Base-by-base conservation (phyloP, 179 eudicot genomes). In the Drosera spatulata region DNA sequence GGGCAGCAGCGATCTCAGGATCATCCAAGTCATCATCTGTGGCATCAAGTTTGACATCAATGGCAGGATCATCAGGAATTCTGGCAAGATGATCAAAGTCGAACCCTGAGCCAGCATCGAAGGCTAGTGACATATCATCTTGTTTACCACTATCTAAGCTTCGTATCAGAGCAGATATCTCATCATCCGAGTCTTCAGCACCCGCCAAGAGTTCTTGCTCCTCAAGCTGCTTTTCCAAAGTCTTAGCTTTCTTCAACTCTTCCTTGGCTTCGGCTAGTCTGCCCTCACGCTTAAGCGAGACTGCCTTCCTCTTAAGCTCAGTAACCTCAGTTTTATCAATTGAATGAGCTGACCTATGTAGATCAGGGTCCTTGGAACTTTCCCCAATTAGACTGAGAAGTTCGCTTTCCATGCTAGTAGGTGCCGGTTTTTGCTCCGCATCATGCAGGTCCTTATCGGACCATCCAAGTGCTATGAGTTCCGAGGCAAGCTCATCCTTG, bases 241-340 rank as follows among this genome's bases (percentile, higher is more conserved):
- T 72, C 75, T 93, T 93, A 55, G 99, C 96, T 76, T 53, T 86
- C 77, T 88, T 88, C 41, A 88, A 54, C 66, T 93, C 96, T 78
- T 93, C 99, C 70, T 88, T 93, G 58, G 99, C 96, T 70, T 86
- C 99, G 58, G 73, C 79, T 52, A 93, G 86, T 44, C 78, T 89
- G 41, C 99, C 99, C 66, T 82, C 95, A 56, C 91, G 90, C 68
- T 86, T 93, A 54, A 93, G 76, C 15, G 69, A 66, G 43, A 93
- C 87, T 60, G 99, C 99, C 75, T 75, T 85, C 75, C 74, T 89
- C 80, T 93, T 93, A 58, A 75, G 73, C 58, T 83, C 94, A 60
- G 76, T 49, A 55, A 89, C 93, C 73, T 86, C 80, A 49, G 85
- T 71, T 67, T 80, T 86, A 68, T 88, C 95, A 50, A 74, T 62